phyloP scores from a whole-genome alignment of 345 rosid genomes.

The Aquilaria sinensis region DNA sequence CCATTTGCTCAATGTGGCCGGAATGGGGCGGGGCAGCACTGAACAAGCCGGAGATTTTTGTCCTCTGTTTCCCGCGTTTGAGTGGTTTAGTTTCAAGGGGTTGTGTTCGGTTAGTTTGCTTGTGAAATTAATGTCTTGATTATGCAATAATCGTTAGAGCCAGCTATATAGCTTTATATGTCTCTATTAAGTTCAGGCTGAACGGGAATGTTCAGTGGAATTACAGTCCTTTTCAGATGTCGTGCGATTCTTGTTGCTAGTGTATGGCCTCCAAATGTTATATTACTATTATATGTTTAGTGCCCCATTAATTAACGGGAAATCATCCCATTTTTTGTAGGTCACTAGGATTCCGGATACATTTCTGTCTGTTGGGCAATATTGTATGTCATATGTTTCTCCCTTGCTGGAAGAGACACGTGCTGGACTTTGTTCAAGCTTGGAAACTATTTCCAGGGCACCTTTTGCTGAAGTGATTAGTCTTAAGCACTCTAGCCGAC shows the following conservation, averaged over 20 bases:
- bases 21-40: too few relatives aligned
- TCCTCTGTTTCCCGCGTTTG: not conserved
- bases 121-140: not conserved
- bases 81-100: too few relatives aligned
- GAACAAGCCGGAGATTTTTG: not conserved
- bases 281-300: not conserved
- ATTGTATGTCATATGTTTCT: slow-evolving; percentile 21
- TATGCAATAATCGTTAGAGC: too few relatives aligned
- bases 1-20: too few relatives aligned
- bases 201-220: too few relatives aligned
- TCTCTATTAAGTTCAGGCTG: too few relatives aligned
- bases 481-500: not conserved
- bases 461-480: slow-evolving; percentile 27
- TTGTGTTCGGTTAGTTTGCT: not conserved
- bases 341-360: slow-evolving; percentile 27
- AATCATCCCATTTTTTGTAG: slow-evolving; percentile 9
- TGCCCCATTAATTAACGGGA: too few relatives aligned
- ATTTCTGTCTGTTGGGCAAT: slow-evolving; percentile 24
- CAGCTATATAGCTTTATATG: too few relatives aligned
- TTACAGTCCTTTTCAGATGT: too few relatives aligned
- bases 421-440: slow-evolving; percentile 21
- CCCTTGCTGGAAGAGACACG: slow-evolving; percentile 51
- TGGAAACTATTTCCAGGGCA: slow-evolving; percentile 22
- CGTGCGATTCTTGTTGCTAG: not conserved
- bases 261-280: not conserved